Percentiles rank a stretch among this genome's conserved stretches.
phyloP scores from a whole-genome alignment of 305 asterid species.

The Fraxinus velutina region DNA sequence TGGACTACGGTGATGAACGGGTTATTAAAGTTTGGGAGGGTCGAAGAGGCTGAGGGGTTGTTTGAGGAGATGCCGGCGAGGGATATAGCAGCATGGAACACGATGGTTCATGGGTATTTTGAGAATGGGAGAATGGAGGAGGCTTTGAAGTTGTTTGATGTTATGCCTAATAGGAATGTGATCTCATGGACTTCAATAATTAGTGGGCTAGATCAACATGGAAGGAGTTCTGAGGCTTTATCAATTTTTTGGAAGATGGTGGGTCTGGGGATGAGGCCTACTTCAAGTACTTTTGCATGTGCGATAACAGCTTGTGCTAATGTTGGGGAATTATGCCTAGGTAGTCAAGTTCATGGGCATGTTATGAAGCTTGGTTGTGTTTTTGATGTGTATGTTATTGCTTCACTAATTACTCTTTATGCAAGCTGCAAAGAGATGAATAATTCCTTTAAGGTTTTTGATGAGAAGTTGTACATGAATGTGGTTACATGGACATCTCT shows the following conservation, averaged over 20 bases:
- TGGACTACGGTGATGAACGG: conserved; percentile 76
- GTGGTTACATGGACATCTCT: conserved; percentile 94
- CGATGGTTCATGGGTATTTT: conserved; percentile 66
- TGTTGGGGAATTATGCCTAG: conserved; percentile 34
- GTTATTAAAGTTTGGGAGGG: conserved; percentile 52
- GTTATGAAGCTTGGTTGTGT: conserved; percentile 51
- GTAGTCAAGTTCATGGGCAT: conserved; percentile 64
- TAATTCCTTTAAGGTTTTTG: conserved; percentile 45
- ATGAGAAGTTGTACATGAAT: conserved; percentile 49
- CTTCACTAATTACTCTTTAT: conserved; percentile 70
- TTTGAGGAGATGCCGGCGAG: conserved; percentile 61
- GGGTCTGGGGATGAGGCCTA: conserved; percentile 45
- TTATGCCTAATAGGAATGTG: conserved; percentile 58
- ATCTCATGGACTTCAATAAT: conserved; percentile 87
- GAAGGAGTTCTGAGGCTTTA: conserved; percentile 64
- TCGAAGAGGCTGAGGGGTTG: conserved; percentile 58
- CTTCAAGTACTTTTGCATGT: conserved; percentile 57
- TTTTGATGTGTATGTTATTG: conserved; percentile 47
- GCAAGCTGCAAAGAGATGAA: conserved; percentile 57
- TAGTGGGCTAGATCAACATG: conserved; percentile 68
- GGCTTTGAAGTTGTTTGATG: conserved; percentile 50
- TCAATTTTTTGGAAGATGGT: conserved; percentile 50
- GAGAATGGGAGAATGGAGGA: conserved; percentile 52
- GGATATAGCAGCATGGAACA: conserved; percentile 79
- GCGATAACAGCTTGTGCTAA: conserved; percentile 65